Evolutionary conservation across 257 asterid genomes (phyloP), one percentile per base, ranked within the genome.

Genomic region (Gentiana dahurica): DNA sequence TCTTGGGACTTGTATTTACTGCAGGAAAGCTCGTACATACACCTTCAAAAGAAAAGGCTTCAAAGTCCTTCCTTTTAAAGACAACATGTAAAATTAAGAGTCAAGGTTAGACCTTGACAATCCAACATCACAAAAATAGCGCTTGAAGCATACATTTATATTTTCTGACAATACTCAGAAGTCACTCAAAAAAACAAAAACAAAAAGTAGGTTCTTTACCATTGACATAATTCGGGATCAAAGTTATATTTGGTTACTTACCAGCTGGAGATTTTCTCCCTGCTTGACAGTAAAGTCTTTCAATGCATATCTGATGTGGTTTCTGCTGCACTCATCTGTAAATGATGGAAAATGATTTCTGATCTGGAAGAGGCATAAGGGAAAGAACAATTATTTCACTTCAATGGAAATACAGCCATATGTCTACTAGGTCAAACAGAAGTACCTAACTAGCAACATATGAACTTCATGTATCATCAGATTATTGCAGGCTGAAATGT

Each of bases 311-410:
- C 39, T 75, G 60, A 66, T 75, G 65, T 66, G 44, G 56, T 74
- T 82, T 72, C 71, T 77, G 55, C 75, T 66, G 63, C 69, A 58
- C 46, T 58, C 68, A 36, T 65, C 66, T 34, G 55, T 56, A 51
- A 45, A 15, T 32, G 66, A 48, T 54, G 43, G 49, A 62, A 59
- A 57, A 55, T 37, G 50, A 52, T 62, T 49, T 68, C 79, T 74
- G 12, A 78, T 94, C 95, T 85, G 93, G 66, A 77, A 68, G 68
- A 53, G 46, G 61, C 34, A 41, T 46, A 57, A 45, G 55, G 6
- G 35, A 54, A 41, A 41, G 2, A 41, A 41, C 6, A 41, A 4
- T 41, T 39, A 39, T 2, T 41, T 41, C 6, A 41, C 46, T 41
- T 41, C 46, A 41, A 41, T 10, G 9, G 46, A 41, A 41, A 41